Evolutionary conservation across 1,139 yeast genomes (phyloP), one percentile per base, ranked within the genome.

Genomic region (Candida gigantensis): DNA sequence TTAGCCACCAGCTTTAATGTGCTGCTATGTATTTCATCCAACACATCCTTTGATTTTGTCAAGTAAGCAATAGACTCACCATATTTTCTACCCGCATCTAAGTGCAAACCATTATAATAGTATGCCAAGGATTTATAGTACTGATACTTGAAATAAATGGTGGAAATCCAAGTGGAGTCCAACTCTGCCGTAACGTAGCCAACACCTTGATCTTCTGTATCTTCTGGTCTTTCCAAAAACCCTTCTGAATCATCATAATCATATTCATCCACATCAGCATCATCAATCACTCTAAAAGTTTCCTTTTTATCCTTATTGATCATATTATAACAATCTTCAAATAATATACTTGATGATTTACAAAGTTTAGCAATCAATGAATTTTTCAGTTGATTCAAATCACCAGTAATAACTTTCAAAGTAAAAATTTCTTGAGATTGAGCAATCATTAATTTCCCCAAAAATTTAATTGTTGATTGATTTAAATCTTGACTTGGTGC

Each of bases 361-460:
- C 95, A 80, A 38, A 92, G 69, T 57, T 81, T 88, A 9, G 96
- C 72, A 21, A 84, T 74, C 55, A 90, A 68, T 0, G 92, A 77
- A 30, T 83, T 80, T 51, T 80, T 81, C 34, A 63, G 60, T 45
- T 68, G 76, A 21, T 66, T 67, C 35, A 65, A 49, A 45, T 71
- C 76, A 6, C 67, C 69, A 32, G 71, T 72, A 28, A 88, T 60
- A 19, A 82, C 75, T 47, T 79, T 84, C 51, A 83, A 62, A 4
- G 84, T 64, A 54, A 90, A 89, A 8, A 85, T 74, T 50, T 92
- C 97, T 55, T 89, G 97, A 2, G 94, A 86, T 57, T 92, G 96
- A 0, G 95, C 94, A 41, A 88, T 67, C 78, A 82, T 78, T 42
- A 90, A 58, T 46, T 74, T 74, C 11, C 73, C 60, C 39, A 90